Evolutionary conservation across 306 rosid genomes (phyloP).

Genomic region (Trichosanthes truncata): DNA sequence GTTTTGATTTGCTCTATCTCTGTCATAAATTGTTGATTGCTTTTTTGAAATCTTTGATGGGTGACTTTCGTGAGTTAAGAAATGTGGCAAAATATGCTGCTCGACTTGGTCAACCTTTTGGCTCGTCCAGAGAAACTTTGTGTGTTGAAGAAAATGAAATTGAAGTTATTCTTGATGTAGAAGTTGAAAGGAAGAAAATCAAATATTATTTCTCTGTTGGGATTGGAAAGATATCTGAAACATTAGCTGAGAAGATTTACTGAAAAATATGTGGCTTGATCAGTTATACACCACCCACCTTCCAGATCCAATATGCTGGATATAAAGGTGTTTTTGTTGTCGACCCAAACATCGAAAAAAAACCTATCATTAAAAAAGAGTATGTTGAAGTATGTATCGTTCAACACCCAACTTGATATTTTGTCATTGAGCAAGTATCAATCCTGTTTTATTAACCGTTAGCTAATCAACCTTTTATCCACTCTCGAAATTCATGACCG

Average conservation of each 20-base stretch:
- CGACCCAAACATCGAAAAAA: constrained; percentile 20
- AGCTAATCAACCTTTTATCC: constrained; percentile 30
- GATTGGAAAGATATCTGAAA: constrained; percentile 30
- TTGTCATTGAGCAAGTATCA: constrained; percentile 30
- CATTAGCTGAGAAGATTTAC: constrained; percentile 29
- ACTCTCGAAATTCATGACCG: constrained; percentile 15
- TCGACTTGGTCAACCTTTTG: constrained; percentile 37
- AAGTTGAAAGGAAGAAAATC: neutral
- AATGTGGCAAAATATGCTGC: constrained; percentile 33
- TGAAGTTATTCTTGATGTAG: constrained; percentile 21
- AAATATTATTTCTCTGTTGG: constrained; percentile 34
- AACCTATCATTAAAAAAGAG: constrained; percentile 27
- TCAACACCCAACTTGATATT: constrained; percentile 20
- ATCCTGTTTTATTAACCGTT: constrained; percentile 31
- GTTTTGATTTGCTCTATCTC: no score
- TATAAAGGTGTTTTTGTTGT: constrained; percentile 35
- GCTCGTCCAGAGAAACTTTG: constrained; percentile 26
- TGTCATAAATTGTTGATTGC: no score
- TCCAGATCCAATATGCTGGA: constrained; percentile 35
- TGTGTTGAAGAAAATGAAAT: constrained; percentile 11
- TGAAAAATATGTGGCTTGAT: constrained; percentile 17
- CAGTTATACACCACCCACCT: constrained; percentile 27
- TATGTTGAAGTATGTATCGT: constrained; percentile 29
- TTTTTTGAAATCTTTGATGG: constrained; percentile 14
- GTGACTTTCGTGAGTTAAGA: constrained; percentile 22